phyloP scores from a whole-genome alignment of 2,329 filamentous ascomycete species.

The Fusarium oligoseptatum region DNA sequence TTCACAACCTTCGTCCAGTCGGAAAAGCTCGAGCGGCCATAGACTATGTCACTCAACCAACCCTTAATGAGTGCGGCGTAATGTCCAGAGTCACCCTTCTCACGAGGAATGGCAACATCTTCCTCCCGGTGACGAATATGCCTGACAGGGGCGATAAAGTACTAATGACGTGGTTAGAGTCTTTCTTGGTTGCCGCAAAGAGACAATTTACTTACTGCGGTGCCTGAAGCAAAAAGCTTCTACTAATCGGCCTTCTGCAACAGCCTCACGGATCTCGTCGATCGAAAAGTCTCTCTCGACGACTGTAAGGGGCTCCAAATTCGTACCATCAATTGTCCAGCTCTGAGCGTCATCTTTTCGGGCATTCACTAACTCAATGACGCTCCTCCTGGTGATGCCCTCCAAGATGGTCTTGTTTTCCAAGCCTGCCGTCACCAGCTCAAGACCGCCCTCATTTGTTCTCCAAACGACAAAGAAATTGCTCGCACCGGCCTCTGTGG shows the following conservation, averaged over 20 bases:
- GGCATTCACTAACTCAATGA: not conserved
- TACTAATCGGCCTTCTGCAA: not conserved
- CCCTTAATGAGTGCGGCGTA: not conserved
- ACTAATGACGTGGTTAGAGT: not conserved
- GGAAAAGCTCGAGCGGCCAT: not conserved
- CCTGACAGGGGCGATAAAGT: not conserved
- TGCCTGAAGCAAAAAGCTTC: not conserved
- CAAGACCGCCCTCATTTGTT: not conserved
- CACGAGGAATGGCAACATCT: not conserved
- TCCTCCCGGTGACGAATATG: not conserved
- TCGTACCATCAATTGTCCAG: not conserved
- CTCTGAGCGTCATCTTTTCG: not conserved
- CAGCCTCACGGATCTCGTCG: not conserved
- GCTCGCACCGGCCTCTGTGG: not conserved
- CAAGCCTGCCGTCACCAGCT: not conserved
- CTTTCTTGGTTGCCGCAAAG: not conserved
- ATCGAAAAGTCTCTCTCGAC: not conserved
- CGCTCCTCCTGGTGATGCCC: not conserved
- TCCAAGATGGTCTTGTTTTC: not conserved
- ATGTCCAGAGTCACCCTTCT: not conserved
- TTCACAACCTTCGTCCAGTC: not conserved
- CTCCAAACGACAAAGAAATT: not conserved
- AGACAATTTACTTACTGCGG: not conserved
- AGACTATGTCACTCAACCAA: not conserved
- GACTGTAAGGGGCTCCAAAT: not conserved